Percentiles rank a stretch among this genome's conserved stretches.
Evolutionary conservation across 2,329 filamentous ascomycete species (phyloP).

Genomic region (Hyphodiscus sp.): DNA sequence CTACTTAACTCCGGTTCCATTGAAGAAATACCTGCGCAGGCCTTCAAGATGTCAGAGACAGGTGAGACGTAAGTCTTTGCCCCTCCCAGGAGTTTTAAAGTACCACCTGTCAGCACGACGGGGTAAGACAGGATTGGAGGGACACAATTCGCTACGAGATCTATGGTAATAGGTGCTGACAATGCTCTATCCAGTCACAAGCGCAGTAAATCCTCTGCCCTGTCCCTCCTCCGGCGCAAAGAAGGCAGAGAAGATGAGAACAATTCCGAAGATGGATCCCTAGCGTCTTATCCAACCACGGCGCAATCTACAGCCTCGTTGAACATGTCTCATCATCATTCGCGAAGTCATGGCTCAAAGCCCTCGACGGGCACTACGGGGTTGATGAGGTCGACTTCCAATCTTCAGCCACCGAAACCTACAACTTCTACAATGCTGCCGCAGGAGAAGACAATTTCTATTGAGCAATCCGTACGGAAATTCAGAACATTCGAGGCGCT

Average conservation of each 20-base stretch:
- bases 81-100: background rate
- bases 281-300: constrained; percentile 20
- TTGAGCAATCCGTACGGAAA: constrained; percentile 90
- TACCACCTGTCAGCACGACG: background rate
- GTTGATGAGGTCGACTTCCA: constrained; percentile 25
- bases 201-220: constrained; percentile 47
- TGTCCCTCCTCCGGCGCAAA: constrained; percentile 46
- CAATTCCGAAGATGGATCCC: constrained; percentile 25
- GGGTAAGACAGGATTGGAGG: background rate
- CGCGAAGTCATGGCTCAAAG: constrained; percentile 23
- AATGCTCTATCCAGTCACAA: constrained; percentile 32
- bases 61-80: constrained; percentile 8
- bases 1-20: background rate
- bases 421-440: constrained; percentile 10
- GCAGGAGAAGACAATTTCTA: constrained; percentile 39
- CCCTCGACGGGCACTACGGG: constrained; percentile 24
- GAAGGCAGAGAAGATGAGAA: constrained; percentile 29
- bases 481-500: constrained; percentile 93
- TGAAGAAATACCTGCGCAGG: background rate
- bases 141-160: background rate
- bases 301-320: constrained; percentile 19
- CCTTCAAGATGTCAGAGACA: constrained; percentile 6
- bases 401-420: constrained; percentile 12
- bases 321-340: constrained; percentile 14
- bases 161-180: constrained; percentile 6